A percentile compares a stretch with the other conserved stretches of the same genome.
phyloP scores from a whole-genome alignment of 2,329 filamentous ascomycete genomes.

The Dichotomopilus funicola region DNA sequence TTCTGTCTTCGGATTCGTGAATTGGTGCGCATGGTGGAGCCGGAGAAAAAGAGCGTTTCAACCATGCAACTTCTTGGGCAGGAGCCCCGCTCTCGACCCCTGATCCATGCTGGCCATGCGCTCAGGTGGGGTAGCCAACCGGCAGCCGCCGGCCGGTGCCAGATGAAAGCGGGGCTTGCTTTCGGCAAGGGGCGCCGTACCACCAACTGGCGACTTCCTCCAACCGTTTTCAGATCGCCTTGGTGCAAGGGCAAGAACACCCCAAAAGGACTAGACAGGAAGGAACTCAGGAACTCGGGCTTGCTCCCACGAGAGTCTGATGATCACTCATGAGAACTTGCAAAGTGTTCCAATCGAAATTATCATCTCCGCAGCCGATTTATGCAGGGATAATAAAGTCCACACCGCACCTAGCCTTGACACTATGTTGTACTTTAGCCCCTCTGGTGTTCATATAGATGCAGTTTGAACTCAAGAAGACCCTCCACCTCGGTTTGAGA shows the following conservation, averaged over 20 bases:
- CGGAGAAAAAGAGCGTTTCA: constrained; percentile 1
- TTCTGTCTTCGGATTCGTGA: constrained; percentile 1
- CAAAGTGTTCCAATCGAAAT: too few species aligned
- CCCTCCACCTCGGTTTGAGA: too few species aligned
- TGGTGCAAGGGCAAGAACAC: constrained; percentile 1
- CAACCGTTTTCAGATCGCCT: constrained; percentile 15
- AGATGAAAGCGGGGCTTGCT: background rate
- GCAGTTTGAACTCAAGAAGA: too few species aligned
- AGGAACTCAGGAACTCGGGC: too few species aligned
- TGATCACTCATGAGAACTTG: too few species aligned
- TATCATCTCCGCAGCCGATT: too few species aligned
- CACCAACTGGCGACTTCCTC: constrained; percentile 15
- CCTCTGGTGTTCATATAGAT: too few species aligned
- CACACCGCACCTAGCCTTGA: too few species aligned
- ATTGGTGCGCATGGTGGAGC: constrained; percentile 23
- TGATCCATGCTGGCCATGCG: constrained; percentile 16
- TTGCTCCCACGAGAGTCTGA: too few species aligned
- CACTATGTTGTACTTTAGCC: too few species aligned
- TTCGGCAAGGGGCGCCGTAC: constrained; percentile 1
- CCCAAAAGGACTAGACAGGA: background rate
- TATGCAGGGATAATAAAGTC: too few species aligned
- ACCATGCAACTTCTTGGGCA: constrained; percentile 11
- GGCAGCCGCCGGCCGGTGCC: constrained; percentile 3
- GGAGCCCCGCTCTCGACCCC: background rate
- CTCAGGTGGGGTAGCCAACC: constrained; percentile 7